phyloP scores from a whole-genome alignment of 768 basidiomycete genomes.

The Mycena chlorophos region DNA sequence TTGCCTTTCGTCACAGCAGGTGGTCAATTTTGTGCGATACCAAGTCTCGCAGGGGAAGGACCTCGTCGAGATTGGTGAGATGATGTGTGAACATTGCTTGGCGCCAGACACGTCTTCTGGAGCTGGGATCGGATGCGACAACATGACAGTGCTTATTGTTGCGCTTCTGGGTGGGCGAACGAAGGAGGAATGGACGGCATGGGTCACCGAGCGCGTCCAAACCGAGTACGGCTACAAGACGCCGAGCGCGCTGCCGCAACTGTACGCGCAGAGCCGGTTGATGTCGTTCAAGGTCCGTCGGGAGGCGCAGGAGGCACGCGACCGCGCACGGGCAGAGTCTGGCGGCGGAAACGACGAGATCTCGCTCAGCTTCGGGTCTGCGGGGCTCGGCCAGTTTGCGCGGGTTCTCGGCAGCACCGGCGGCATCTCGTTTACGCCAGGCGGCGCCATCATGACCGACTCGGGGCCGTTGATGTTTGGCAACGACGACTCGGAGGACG shows the following conservation, averaged over 20 bases:
- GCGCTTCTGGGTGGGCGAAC: conserved; percentile 85
- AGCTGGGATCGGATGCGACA: conserved; percentile 95
- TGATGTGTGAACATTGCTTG: conserved; percentile 89
- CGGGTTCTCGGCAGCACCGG: conserved; percentile 56
- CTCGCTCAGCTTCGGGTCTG: conserved; percentile 31
- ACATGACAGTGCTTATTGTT: conserved; percentile 95
- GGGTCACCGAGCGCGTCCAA: conserved; percentile 84
- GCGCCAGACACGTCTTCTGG: conserved; percentile 91
- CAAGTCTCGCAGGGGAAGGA: conserved; percentile 77
- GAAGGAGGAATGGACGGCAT: conserved; percentile 89
- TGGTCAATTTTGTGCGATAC: conserved; percentile 83
- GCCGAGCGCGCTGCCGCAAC: conserved; percentile 70
- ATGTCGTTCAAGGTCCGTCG: conserved; percentile 61
- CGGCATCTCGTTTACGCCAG: conserved; percentile 67
- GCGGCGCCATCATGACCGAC: conserved; percentile 51
- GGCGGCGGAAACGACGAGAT: conserved; percentile 35
- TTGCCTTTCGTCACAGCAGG: conserved; percentile 90
- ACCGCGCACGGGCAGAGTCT: conserved; percentile 34
- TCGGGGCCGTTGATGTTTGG: conserved; percentile 61
- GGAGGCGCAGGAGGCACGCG: conserved; percentile 56
- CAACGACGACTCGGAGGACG: conserved; percentile 63
- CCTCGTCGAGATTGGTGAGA: conserved; percentile 82
- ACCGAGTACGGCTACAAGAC: conserved; percentile 75
- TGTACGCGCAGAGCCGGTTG: conserved; percentile 68
- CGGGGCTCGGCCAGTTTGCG: conserved; percentile 51